These are phyloP conservation scores for Wickerhamiella alocasiicola DNA, from an alignment of 805 yeast genomes.

Conservation along the genomic window DNA sequence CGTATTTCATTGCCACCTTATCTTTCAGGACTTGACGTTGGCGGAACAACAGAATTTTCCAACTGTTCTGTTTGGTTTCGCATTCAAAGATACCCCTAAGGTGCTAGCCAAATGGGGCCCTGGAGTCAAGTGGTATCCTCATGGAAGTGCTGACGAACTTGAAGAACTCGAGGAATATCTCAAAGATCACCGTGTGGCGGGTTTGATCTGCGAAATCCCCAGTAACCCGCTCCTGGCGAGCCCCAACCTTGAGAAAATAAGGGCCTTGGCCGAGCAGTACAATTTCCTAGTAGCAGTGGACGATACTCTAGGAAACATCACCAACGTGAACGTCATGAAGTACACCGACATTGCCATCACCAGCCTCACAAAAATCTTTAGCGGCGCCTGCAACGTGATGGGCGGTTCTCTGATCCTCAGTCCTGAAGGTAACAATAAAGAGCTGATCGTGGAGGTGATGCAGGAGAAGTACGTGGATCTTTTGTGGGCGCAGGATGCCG, in stretches of 20 bases:
- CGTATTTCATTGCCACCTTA: conserved; percentile 49
- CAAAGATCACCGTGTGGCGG: conserved; percentile 25
- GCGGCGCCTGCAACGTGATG: conserved; percentile 74
- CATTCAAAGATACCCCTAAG: conserved; percentile 68
- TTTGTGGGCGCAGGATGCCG: conserved; percentile 73
- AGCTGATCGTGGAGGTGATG: conserved; percentile 35
- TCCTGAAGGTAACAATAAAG: conserved; percentile 38
- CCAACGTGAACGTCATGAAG: conserved; percentile 55
- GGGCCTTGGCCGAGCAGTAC: conserved; percentile 43
- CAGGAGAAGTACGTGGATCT: conserved; percentile 40
- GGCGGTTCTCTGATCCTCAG: conserved; percentile 65
- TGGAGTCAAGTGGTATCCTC: conserved; percentile 63
- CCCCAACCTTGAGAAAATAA: conserved; percentile 49
- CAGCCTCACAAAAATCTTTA: conserved; percentile 65
- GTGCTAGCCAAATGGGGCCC: conserved; percentile 65
- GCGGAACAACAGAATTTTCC: conserved; percentile 7
- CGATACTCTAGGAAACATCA: conserved; percentile 70
- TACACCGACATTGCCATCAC: conserved; percentile 60
- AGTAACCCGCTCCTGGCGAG: conserved; percentile 66
- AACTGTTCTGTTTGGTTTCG: conserved; percentile 54
- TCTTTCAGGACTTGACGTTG: conserved; percentile 25
- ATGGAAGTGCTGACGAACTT: conserved; percentile 52
- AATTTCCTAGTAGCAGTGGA: conserved; percentile 61
- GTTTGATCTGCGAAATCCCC: conserved; percentile 68
- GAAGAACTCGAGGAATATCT: conserved; percentile 45